These are phyloP conservation scores for Dendrobium catenatum DNA, from an alignment of 106 monocot genomes.

Conservation along the genomic window DNA sequence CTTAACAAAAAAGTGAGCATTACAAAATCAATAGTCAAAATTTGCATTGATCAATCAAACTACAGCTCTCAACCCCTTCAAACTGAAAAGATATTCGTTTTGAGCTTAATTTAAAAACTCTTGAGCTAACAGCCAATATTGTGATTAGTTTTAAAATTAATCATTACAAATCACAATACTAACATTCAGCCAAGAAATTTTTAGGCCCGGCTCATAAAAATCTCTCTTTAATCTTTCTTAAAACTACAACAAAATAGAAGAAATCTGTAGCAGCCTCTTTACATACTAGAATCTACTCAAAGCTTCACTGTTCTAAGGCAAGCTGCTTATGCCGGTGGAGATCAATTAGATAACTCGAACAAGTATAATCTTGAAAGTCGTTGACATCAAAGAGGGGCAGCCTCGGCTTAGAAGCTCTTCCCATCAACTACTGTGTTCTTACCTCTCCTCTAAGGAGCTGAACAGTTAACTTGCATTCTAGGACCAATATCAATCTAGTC, in stretches of 20 bases:
- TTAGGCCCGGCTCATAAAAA: no score
- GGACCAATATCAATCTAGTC: background rate
- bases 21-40: no score
- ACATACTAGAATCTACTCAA: background rate
- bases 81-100: no score
- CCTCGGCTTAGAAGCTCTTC: constrained; percentile 17
- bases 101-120: no score
- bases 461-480: constrained; percentile 30
- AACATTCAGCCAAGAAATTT: no score
- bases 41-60: no score
- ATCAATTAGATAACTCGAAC: constrained; percentile 74
- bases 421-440: constrained; percentile 18
- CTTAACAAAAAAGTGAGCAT: no score
- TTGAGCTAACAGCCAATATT: no score
- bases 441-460: constrained; percentile 46
- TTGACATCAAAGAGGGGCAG: constrained; percentile 29
- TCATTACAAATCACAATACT: no score
- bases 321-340: constrained; percentile 81
- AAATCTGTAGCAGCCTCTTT: background rate
- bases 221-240: no score
- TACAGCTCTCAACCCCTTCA: no score
- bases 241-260: background rate
- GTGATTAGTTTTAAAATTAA: no score
- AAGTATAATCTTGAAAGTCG: constrained; percentile 63
- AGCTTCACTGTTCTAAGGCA: constrained; percentile 58